phyloP scores from a whole-genome alignment of 2,329 filamentous ascomycete genomes.

The Botrytis byssoidea region DNA sequence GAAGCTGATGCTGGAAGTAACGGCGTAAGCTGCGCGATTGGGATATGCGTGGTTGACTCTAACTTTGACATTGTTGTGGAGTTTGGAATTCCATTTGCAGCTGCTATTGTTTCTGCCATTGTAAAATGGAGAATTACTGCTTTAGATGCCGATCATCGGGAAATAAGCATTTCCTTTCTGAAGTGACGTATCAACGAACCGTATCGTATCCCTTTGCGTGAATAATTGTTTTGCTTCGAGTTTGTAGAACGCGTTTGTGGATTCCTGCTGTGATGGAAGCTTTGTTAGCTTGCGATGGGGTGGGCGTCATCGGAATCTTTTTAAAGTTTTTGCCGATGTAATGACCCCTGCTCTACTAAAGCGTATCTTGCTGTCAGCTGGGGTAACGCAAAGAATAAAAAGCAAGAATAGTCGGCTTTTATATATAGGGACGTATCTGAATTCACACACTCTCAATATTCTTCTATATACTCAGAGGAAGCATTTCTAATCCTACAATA shows the following conservation, averaged over 20 bases:
- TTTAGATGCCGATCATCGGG: background rate
- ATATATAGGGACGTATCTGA: no score
- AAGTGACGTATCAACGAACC: background rate
- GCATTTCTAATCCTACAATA: background rate
- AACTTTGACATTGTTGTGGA: constrained; percentile 18
- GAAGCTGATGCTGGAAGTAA: constrained; percentile 44
- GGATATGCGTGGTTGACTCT: constrained; percentile 42
- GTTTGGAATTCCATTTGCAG: background rate
- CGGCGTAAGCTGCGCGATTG: constrained; percentile 57
- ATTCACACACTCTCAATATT: background rate
- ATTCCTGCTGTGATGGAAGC: constrained; percentile 18
- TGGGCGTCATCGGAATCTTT: constrained; percentile 18
- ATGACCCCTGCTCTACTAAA: background rate
- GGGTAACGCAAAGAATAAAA: background rate
- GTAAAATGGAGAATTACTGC: background rate
- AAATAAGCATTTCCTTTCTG: background rate
- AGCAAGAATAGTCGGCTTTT: background rate
- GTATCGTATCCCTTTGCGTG: background rate
- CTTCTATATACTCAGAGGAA: background rate
- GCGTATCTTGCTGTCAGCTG: background rate
- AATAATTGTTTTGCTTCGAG: background rate
- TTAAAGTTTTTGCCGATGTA: constrained; percentile 3
- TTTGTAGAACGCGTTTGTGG: constrained; percentile 16
- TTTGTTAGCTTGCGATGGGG: background rate
- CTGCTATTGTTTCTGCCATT: constrained; percentile 1